phyloP scores from a whole-genome alignment of 2,329 filamentous ascomycete species.

The Alternaria sp. region DNA sequence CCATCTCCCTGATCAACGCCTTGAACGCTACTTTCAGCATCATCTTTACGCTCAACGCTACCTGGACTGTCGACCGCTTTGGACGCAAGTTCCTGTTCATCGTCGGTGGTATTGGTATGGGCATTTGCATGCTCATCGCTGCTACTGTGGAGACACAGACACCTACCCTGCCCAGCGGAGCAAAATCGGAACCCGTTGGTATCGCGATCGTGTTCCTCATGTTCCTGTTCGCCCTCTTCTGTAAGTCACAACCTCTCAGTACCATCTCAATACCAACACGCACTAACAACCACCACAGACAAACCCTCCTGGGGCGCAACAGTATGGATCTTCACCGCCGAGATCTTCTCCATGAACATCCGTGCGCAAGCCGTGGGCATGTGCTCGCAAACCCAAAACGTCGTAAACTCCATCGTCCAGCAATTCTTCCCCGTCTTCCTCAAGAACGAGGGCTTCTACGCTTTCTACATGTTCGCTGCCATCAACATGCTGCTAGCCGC shows the following conservation, averaged over 20 bases:
- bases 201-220: conserved; percentile 73
- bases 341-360: conserved; percentile 75
- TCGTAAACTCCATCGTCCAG: conserved; percentile 71
- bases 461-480: conserved; percentile 62
- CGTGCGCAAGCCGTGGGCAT: conserved; percentile 73
- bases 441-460: conserved; percentile 62
- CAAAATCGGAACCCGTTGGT: conserved; percentile 65
- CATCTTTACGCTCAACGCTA: conserved; percentile 73
- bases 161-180: conserved; percentile 56
- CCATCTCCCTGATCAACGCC: conserved; percentile 75
- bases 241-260: conserved; percentile 42
- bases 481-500: conserved; percentile 51
- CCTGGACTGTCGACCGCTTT: conserved; percentile 75
- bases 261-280: conserved; percentile 11
- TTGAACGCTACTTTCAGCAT: conserved; percentile 76
- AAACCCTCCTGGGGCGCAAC: conserved; percentile 74
- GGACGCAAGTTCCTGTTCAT: conserved; percentile 74
- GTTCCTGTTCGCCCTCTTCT: conserved; percentile 70
- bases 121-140: conserved; percentile 72
- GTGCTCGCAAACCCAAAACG: conserved; percentile 63
- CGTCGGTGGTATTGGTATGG: conserved; percentile 72
- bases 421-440: conserved; percentile 75
- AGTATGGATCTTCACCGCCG: conserved; percentile 74
- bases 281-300: conserved; percentile 49
- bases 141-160: conserved; percentile 64